These are phyloP conservation scores for Pythium apleroticum DNA, from an alignment of 352 stramenopile genomes.

Conservation along the genomic window DNA sequence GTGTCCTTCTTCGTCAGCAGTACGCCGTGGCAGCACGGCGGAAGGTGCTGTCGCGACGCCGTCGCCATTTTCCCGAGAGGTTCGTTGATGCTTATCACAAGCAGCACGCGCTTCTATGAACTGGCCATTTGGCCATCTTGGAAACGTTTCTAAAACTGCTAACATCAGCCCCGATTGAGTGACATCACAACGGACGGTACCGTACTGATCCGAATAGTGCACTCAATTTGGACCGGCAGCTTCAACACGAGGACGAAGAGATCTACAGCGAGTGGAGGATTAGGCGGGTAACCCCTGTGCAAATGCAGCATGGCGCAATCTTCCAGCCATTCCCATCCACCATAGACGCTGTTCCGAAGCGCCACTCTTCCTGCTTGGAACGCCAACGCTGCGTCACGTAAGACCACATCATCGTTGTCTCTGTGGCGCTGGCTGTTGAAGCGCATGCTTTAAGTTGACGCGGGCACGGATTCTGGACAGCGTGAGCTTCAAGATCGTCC, in stretches of 20 bases:
- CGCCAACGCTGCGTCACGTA: too few species aligned
- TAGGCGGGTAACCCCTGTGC: too few species aligned
- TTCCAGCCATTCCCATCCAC: too few species aligned
- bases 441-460: neutral
- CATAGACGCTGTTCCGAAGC: too few species aligned
- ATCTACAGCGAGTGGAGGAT: too few species aligned
- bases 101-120: neutral
- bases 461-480: too few species aligned
- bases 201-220: neutral
- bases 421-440: neutral
- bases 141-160: neutral
- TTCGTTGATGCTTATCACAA: slow-evolving; percentile 1
- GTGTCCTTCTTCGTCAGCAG: slow-evolving; percentile 35
- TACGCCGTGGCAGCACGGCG: slow-evolving; percentile 57
- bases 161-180: neutral
- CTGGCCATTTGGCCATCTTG: neutral
- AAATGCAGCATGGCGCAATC: too few species aligned
- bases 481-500: too few species aligned
- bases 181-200: neutral
- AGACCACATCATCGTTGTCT: neutral
- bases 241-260: too few species aligned
- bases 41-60: slow-evolving; percentile 39
- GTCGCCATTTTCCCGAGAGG: slow-evolving; percentile 23
- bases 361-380: too few species aligned
- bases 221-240: too few species aligned